Conservation (phyloP, 306 rosid species). For the apple (Malus domestica) region DNA sequence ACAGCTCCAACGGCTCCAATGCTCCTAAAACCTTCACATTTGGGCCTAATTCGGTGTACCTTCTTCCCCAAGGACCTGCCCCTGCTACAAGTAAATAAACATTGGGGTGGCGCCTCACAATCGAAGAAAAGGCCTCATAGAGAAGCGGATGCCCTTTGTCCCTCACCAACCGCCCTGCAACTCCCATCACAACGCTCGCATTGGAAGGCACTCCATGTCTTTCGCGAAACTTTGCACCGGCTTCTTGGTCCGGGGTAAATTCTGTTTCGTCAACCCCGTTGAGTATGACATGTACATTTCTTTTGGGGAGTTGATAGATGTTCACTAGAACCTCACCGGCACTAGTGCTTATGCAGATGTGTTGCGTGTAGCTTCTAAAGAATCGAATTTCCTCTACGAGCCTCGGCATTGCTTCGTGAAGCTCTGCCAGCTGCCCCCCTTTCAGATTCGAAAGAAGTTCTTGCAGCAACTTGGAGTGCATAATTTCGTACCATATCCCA, state of each 20-base stretch:
- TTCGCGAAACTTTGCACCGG: constrained; percentile 6
- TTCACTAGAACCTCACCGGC: constrained; percentile 20
- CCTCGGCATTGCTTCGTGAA: constrained; percentile 25
- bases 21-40: constrained; percentile 24
- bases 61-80: constrained; percentile 25
- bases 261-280: constrained; percentile 21
- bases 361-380: constrained; percentile 15
- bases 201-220: constrained; percentile 9
- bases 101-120: not conserved
- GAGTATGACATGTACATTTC: constrained; percentile 22
- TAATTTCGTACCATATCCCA: constrained; percentile 25
- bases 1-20: constrained; percentile 17
- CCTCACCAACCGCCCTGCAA: constrained; percentile 24
- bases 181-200: constrained; percentile 27
- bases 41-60: constrained; percentile 22
- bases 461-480: constrained; percentile 25
- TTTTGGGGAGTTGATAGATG: constrained; percentile 19
- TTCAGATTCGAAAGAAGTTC: constrained; percentile 18
- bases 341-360: constrained; percentile 22
- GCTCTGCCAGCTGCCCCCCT: constrained; percentile 1
- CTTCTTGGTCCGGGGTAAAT: constrained; percentile 9
- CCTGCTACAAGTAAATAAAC: constrained; percentile 20
- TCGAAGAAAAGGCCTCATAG: constrained; percentile 19
- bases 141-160: constrained; percentile 27
- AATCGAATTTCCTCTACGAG: constrained; percentile 16